Evolutionary conservation across 192 early-diverging fungal genomes (phyloP), one percentile per base, ranked within the genome.

Genomic region (Backusella morwellensis): DNA sequence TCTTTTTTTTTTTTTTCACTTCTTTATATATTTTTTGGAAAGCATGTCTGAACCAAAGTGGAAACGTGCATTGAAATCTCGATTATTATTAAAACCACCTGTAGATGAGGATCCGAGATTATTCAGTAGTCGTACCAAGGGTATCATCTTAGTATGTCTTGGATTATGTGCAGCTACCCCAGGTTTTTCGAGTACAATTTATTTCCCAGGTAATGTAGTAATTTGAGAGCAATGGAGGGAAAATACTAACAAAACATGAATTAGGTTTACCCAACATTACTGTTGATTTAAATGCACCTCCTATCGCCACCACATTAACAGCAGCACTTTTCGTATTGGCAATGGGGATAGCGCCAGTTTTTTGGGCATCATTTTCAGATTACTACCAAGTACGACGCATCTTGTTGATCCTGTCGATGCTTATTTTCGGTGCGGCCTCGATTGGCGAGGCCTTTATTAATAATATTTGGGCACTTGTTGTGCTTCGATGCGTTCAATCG

Each of bases 291-390:
- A 41, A 82, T 34, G 81, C 85, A 7, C 80, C 83, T 6, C 50
- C 77, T 5, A 84, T 83, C 0, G 77, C 81, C n/a, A 84, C 82
- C 68, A 86, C 83, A 67, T 70, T 83, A 12, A 82, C 83, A 21
- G 83, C 83, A 6, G 80, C 83, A 19, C 77, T 86, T 52, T 86
- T 84, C 38, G 82, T 84, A 21, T 73, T 86, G 32, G 84, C 84
- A 56, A 84, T 84, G 81, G 85, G 86, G 26, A 83, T 87, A 54
- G 80, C 82, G 69, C 86, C 86, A 11, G 69, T 87, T 0, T 76
- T 87, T 41, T 82, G 75, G 75, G 85, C 86, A 4, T 81, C 81
- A 0, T 19, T 84, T 29, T 85, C 86, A 1, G 86, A 87, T 56
- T 34, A 70, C 21, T 87, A 82, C 71, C 72, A 81, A 34, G 79